Evolutionary conservation across 2,329 filamentous ascomycete genomes (phyloP).

Genomic region (Penicillium sumatraense): DNA sequence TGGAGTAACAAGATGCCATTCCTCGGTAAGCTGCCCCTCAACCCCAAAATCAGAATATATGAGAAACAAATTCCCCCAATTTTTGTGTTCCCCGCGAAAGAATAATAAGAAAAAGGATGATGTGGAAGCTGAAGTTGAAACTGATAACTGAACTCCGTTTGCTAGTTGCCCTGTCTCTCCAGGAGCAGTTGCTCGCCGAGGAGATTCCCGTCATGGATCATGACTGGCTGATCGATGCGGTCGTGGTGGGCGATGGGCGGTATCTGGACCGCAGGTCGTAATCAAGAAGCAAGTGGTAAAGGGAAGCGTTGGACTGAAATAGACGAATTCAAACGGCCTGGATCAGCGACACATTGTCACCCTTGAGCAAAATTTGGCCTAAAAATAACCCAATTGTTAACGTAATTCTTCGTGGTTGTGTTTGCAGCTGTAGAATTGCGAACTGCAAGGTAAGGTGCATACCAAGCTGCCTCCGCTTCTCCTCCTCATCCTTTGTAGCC

Average conservation of each 20-base stretch:
- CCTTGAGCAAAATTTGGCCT: slow-evolving; percentile 87
- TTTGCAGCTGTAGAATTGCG: too few species aligned
- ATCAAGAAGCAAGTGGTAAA: slow-evolving; percentile 13
- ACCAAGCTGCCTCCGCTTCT: slow-evolving; percentile 81
- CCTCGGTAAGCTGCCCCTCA: slow-evolving; percentile 1
- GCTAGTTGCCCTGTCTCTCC: slow-evolving; percentile 77
- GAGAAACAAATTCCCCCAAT: slow-evolving; percentile 9
- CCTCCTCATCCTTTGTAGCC: slow-evolving; percentile 78
- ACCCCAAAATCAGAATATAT: not conserved
- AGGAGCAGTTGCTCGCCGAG: slow-evolving; percentile 78
- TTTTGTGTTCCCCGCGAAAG: slow-evolving; percentile 8
- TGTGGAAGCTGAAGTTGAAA: slow-evolving; percentile 3
- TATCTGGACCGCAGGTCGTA: slow-evolving; percentile 46
- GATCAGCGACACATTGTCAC: slow-evolving; percentile 85
- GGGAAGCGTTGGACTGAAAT: slow-evolving; percentile 19
- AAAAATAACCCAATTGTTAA: slow-evolving; percentile 2
- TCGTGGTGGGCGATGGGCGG: slow-evolving; percentile 73
- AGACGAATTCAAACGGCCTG: slow-evolving; percentile 53
- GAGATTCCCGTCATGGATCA: slow-evolving; percentile 74
- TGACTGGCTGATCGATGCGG: slow-evolving; percentile 79
- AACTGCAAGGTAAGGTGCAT: slow-evolving; percentile 34
- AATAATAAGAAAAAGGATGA: too few species aligned
- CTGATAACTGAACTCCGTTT: slow-evolving; percentile 28
- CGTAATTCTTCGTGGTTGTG: too few species aligned
- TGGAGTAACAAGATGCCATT: slow-evolving; percentile 18